phyloP scores from a whole-genome alignment of 345 rosid genomes.

The Brassica nigra region DNA sequence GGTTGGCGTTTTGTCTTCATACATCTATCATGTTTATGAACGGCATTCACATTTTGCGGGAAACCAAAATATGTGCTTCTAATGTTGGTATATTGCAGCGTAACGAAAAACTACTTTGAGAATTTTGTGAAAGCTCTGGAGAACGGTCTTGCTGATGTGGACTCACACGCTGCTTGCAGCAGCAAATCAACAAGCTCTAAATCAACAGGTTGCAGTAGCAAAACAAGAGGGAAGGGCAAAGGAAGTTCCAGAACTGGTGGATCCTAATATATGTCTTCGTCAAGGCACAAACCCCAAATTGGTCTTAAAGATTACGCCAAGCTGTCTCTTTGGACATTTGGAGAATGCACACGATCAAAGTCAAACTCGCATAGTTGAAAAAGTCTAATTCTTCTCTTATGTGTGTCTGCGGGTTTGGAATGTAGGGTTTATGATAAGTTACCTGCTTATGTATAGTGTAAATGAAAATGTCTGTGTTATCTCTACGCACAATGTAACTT shows the following conservation, averaged over 20 bases:
- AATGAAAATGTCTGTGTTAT: slow-evolving; percentile 29
- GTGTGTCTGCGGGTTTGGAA: not conserved
- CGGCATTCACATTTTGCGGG: too few species aligned
- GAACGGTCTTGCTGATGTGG: slow-evolving; percentile 89
- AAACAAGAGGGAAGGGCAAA: slow-evolving; percentile 65
- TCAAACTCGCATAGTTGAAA: not conserved
- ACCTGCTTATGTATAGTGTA: slow-evolving; percentile 27
- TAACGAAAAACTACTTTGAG: slow-evolving; percentile 92
- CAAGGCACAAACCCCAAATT: slow-evolving; percentile 16
- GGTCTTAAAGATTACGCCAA: slow-evolving; percentile 9
- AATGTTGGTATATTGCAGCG: slow-evolving; percentile 52
- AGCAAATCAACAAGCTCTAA: slow-evolving; percentile 57
- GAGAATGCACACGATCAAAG: slow-evolving; percentile 22
- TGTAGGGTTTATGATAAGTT: slow-evolving; percentile 25
- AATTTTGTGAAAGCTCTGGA: slow-evolving; percentile 92
- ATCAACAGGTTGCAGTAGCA: slow-evolving; percentile 47
- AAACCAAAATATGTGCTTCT: too few species aligned
- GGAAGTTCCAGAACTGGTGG: slow-evolving; percentile 44
- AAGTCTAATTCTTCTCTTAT: slow-evolving; percentile 1
- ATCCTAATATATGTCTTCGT: slow-evolving; percentile 1
- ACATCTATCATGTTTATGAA: too few species aligned
- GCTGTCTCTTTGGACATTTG: slow-evolving; percentile 15
- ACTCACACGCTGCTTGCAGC: slow-evolving; percentile 68
- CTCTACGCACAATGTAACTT: slow-evolving; percentile 26
- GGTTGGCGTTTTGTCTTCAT: slow-evolving; percentile 49